Percentiles rank a stretch among this genome's conserved stretches.
Conservation (phyloP, 2,329 filamentous ascomycete species). For the Ophiostoma ips region DNA sequence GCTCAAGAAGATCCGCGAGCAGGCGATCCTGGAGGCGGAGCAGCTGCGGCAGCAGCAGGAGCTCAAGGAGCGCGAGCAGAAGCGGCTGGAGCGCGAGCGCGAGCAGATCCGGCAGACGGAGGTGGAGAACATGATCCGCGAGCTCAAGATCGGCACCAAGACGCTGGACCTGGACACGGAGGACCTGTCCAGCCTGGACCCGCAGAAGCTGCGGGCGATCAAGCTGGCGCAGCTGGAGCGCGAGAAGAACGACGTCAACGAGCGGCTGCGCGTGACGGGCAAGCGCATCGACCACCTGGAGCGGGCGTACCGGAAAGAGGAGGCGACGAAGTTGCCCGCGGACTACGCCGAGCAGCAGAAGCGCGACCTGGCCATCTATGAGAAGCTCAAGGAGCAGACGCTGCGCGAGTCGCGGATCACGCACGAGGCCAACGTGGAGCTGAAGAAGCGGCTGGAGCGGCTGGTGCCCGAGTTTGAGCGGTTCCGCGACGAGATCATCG, state of each 20-base stretch:
- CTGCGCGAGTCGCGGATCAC: constrained; percentile 70
- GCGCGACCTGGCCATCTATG: constrained; percentile 65
- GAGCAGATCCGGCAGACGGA: constrained; percentile 86
- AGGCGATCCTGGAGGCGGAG: constrained; percentile 82
- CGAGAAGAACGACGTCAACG: constrained; percentile 92
- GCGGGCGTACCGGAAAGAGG: constrained; percentile 91
- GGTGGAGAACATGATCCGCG: constrained; percentile 80
- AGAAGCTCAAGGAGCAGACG: constrained; percentile 62
- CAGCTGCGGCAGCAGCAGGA: constrained; percentile 81
- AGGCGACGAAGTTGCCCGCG: constrained; percentile 74
- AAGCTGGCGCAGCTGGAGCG: constrained; percentile 93
- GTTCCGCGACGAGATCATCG: constrained; percentile 70
- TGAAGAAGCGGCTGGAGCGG: constrained; percentile 83
- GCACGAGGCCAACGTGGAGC: constrained; percentile 80
- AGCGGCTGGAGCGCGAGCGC: constrained; percentile 72
- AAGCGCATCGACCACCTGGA: constrained; percentile 96
- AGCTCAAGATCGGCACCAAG: constrained; percentile 81
- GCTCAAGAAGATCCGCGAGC: constrained; percentile 72
- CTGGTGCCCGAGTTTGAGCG: constrained; percentile 73
- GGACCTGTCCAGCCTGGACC: constrained; percentile 76
- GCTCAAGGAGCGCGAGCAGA: constrained; percentile 78
- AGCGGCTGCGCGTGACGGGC: constrained; percentile 78
- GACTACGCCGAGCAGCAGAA: constrained; percentile 79
- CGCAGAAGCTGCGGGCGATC: constrained; percentile 78
- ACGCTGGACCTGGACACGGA: constrained; percentile 60